Conservation (phyloP, 2,329 filamentous ascomycete species). For the Colletotrichum sp. region DNA sequence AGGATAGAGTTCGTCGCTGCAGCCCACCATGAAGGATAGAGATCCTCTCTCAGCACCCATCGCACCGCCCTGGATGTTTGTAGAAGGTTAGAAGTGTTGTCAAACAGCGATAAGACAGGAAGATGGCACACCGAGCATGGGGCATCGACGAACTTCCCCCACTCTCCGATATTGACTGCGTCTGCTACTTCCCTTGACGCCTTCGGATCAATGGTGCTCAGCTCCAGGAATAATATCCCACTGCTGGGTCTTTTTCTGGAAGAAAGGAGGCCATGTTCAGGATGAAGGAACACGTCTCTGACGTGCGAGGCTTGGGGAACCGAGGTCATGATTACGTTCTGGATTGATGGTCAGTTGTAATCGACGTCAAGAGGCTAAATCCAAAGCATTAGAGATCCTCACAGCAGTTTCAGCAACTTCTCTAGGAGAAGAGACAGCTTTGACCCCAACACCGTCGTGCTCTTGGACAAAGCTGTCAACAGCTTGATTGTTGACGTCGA, state of each 20-base stretch:
- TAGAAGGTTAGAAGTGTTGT: background rate
- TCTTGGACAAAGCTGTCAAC: background rate
- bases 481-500: background rate
- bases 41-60: background rate
- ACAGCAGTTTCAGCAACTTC: background rate
- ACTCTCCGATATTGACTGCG: background rate
- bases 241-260: background rate
- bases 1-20: background rate
- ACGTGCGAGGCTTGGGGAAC: background rate
- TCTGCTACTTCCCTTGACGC: background rate
- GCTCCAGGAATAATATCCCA: background rate
- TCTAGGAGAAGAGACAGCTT: background rate
- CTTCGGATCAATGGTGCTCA: background rate
- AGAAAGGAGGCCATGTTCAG: background rate
- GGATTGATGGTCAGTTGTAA: background rate
- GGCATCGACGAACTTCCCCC: background rate
- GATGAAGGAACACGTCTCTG: background rate
- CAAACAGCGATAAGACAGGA: accelerated
- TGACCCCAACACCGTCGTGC: background rate
- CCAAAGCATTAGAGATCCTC: background rate
- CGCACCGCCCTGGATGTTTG: background rate
- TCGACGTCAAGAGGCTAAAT: background rate
- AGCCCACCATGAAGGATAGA: constrained; percentile 22
- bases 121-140: background rate
- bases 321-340: background rate